A percentile compares a stretch with the other conserved stretches of the same genome.
Conservation (phyloP, 1,284 basidiomycete genomes). For the Gomphus bonarii region DNA sequence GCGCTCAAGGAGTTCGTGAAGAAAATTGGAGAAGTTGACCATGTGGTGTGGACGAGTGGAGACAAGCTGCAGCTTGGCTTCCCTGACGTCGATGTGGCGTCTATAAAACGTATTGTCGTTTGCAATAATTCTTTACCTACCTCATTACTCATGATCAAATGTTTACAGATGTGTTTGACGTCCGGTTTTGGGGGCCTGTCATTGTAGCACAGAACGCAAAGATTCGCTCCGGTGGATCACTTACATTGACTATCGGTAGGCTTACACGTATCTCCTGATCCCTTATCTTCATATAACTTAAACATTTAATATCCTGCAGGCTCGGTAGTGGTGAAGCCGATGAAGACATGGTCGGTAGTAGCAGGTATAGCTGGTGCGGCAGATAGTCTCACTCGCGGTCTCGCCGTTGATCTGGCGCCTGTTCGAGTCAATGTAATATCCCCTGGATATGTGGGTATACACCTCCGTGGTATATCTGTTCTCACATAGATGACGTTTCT, state of each 20-base stretch:
- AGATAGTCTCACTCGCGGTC: constrained; percentile 16
- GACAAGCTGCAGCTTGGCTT: too few species aligned
- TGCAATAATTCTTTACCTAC: too few species aligned
- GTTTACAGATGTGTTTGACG: constrained; percentile 12
- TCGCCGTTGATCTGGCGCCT: constrained; percentile 17
- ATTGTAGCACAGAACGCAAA: constrained; percentile 14
- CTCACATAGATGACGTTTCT: not conserved
- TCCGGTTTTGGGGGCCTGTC: constrained; percentile 17
- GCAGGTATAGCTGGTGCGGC: constrained; percentile 15
- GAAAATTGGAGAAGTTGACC: too few species aligned
- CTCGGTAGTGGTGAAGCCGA: constrained; percentile 12
- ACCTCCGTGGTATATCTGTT: not conserved
- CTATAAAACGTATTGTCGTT: too few species aligned
- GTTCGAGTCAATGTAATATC: constrained; percentile 16
- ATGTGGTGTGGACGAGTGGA: too few species aligned
- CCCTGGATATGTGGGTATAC: constrained; percentile 14
- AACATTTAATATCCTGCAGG: constrained; percentile 1
- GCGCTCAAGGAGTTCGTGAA: too few species aligned
- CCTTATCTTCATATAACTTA: too few species aligned
- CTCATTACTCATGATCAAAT: too few species aligned
- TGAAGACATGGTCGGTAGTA: constrained; percentile 13
- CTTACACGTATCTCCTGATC: too few species aligned
- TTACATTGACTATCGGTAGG: constrained; percentile 15
- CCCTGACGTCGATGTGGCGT: too few species aligned
- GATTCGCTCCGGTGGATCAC: constrained; percentile 13